Base-by-base conservation (phyloP, 139 green algal species). In the Limnomonas spitsbergensis region DNA sequence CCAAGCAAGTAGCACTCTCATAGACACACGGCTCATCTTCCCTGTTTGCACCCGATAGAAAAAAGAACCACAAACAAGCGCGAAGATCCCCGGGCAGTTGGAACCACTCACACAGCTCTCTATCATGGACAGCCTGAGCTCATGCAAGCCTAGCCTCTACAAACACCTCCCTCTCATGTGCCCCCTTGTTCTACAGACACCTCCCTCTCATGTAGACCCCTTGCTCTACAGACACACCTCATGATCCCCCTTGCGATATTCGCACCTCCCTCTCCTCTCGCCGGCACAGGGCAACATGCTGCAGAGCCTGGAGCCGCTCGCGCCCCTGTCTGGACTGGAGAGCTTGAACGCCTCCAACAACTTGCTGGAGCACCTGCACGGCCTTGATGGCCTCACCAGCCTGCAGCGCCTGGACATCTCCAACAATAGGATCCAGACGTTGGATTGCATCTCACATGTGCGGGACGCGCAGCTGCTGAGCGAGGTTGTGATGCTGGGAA, bases 201-300 rank as follows among this genome's bases (percentile, higher is more conserved):
- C n/a, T n/a, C n/a, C n/a, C n/a, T n/a, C n/a, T n/a, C n/a, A n/a
- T n/a, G n/a, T n/a, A n/a, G n/a, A n/a, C n/a, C n/a, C n/a, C n/a
- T n/a, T n/a, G n/a, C n/a, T n/a, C n/a, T n/a, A n/a, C n/a, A n/a
- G n/a, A n/a, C n/a, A n/a, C n/a, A n/a, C n/a, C n/a, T n/a, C n/a
- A n/a, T n/a, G n/a, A n/a, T n/a, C n/a, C n/a, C n/a, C n/a, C n/a
- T n/a, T n/a, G n/a, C n/a, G n/a, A n/a, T n/a, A n/a, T n/a, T n/a
- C n/a, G n/a, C n/a, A n/a, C n/a, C n/a, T n/a, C n/a, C n/a, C n/a
- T n/a, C n/a, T n/a, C n/a, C n/a, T n/a, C n/a, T n/a, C n/a, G n/a
- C n/a, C n/a, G 47, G 14, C 61, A 39, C 61, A 72, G 61, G 61
- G 29, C 61, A 72, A 72, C 61, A 7, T 39, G 61, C 61, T 72